A percentile compares a stretch with the other conserved stretches of the same genome.
Conservation (phyloP, 352 stramenopile species). For the Phytophthora pini region DNA sequence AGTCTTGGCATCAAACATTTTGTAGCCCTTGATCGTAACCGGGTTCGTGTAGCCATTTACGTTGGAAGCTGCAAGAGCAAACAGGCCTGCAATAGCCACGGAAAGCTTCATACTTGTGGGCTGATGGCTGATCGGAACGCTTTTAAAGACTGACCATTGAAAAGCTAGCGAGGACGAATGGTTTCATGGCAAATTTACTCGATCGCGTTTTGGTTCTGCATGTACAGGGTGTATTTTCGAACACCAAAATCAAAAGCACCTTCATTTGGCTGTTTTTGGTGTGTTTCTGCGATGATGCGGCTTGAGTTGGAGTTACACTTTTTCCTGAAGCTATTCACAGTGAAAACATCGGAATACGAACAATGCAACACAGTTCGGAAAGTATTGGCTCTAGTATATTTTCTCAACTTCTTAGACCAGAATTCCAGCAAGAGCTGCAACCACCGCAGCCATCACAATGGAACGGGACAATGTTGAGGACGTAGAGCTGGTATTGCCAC, state of each 20-base stretch:
- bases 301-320: no score
- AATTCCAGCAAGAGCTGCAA: conserved; percentile 24
- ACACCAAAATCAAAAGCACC: not conserved
- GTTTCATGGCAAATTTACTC: no score
- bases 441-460: conserved; percentile 13
- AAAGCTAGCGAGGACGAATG: no score
- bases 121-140: not conserved
- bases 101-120: conserved; percentile 26
- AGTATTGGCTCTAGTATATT: conserved; percentile 19
- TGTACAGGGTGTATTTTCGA: conserved; percentile 3
- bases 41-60: conserved; percentile 40
- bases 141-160: conserved; percentile 25
- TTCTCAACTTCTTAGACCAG: conserved; percentile 21
- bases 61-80: conserved; percentile 13
- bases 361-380: not conserved
- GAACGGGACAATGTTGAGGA: conserved; percentile 29
- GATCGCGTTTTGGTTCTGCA: not conserved
- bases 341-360: no score
- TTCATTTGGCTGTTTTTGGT: no score
- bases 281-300: no score
- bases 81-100: conserved; percentile 12
- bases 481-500: conserved; percentile 20
- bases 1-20: conserved; percentile 80
- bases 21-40: conserved; percentile 65
- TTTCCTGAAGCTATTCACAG: no score